Evolutionary conservation across 306 rosid species (phyloP).

Genomic region (Acmispon strigosus): DNA sequence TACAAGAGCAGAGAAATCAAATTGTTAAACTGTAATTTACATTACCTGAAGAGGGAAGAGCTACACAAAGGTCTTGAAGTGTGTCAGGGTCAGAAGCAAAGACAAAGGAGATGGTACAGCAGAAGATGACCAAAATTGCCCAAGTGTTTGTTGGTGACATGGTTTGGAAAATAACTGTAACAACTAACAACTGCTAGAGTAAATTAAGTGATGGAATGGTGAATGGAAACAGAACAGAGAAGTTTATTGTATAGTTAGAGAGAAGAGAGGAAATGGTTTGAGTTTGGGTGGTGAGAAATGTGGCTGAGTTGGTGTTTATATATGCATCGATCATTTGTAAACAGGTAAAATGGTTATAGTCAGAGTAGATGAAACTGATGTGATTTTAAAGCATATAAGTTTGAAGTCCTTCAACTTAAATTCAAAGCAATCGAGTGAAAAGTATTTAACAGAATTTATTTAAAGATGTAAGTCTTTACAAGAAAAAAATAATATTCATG

Average conservation of each 20-base stretch:
- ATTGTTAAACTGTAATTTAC: neutral
- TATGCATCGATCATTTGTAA: neutral
- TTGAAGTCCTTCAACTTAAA: constrained; percentile 26
- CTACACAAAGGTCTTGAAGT: constrained; percentile 55
- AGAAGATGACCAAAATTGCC: constrained; percentile 18
- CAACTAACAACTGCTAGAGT: neutral
- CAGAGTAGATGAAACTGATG: constrained; percentile 14
- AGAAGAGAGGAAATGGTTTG: constrained; percentile 11
- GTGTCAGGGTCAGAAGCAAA: constrained; percentile 43
- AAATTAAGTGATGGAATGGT: neutral
- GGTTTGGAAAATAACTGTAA: constrained; percentile 5
- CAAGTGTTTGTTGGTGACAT: constrained; percentile 25
- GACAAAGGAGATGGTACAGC: constrained; percentile 15
- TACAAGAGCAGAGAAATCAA: neutral
- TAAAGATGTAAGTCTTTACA: neutral
- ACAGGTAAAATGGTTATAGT: neutral
- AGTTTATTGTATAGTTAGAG: neutral
- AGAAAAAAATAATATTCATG: neutral
- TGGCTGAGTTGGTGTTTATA: constrained; percentile 10
- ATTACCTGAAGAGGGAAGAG: constrained; percentile 46
- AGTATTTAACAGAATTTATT: neutral
- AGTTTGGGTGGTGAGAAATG: constrained; percentile 10
- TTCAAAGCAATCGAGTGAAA: constrained; percentile 32
- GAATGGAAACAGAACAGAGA: neutral
- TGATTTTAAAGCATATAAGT: constrained; percentile 23